Base-by-base conservation (phyloP, 345 rosid genomes). In the Rhodamnia rubescens region DNA sequence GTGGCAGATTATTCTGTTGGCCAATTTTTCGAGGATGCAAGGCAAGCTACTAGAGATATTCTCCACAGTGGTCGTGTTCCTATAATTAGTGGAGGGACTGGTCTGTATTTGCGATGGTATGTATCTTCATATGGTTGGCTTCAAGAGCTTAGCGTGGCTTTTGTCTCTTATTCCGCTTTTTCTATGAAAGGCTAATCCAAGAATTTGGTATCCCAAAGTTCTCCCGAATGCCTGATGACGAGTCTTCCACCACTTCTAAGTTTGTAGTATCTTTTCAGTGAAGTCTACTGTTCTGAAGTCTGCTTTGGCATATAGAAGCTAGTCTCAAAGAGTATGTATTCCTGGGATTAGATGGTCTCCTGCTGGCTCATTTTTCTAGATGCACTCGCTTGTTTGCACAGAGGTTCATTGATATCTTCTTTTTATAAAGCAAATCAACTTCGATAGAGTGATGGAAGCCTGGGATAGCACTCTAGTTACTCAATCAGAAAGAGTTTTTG, bases 61-160 rank as follows among this genome's bases (percentile, higher is more conserved):
- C 92, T 95, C 50, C 83, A 86, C 24, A 82, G 89, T 74, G 95
- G 94, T 18, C 93, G 85, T 80, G 94, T 95, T 89, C 98, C 99
- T 32, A 93, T 97, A 32, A 95, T 97, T 82, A 92, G 94, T 0
- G 98, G 99, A 84, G 98, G 99, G 18, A 97, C 99, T 82, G 99
- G 99, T 44, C 89, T 95, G 90, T 97, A 95, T 88, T 91, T 97
- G 87, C 89, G 98, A 85, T 97, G 99, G 99, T 97, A 94, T 86
- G 89, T 80, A 83, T 59, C 85, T n/a, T 24, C 22, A 47, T 83
- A 20, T 53, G 49, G 81, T 81, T 84, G 50, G 10, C 49, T 86
- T 82, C 75, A 84, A 57, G 85, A 88, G 69, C 84, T 86, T 84
- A 87, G 9, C 64, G 59, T 75, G 53, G 18, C 52, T 32, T n/a